Conservation (phyloP, 140 eudicot species). For the Stevia rebaudiana region DNA sequence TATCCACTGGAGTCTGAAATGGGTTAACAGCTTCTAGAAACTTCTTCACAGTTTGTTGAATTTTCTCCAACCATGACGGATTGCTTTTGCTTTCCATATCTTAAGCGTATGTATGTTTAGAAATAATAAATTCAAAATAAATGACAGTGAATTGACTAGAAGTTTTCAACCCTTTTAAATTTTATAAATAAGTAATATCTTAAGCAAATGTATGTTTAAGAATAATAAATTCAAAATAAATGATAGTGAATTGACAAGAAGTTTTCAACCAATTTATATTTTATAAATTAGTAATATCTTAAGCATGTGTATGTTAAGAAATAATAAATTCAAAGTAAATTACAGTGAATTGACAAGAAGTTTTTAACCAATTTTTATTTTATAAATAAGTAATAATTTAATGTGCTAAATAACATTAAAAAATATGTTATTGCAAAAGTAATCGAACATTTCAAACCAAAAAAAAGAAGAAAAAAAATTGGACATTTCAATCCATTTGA, state of each 20-base stretch:
- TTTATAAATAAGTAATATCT: too few species aligned
- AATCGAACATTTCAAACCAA: not conserved
- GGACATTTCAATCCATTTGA: not conserved
- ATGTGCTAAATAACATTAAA: not conserved
- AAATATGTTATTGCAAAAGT: not conserved
- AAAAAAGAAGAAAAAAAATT: too few species aligned
- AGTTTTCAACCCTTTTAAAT: too few species aligned
- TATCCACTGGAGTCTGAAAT: slow-evolving; percentile 79
- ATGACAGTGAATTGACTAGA: not conserved
- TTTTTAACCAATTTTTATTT: too few species aligned
- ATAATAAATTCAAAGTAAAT: not conserved
- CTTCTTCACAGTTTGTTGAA: slow-evolving; percentile 59
- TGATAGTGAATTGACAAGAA: not conserved
- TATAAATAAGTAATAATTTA: not conserved
- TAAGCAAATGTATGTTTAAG: slow-evolving; percentile 15
- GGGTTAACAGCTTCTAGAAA: slow-evolving; percentile 64
- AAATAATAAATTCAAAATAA: not conserved
- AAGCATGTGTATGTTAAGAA: slow-evolving; percentile 14
- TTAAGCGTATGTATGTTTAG: slow-evolving; percentile 23
- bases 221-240: not conserved
- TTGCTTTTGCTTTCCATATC: slow-evolving; percentile 53
- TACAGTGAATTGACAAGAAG: not conserved
- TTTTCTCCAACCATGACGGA: slow-evolving; percentile 88
- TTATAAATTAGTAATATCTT: too few species aligned
- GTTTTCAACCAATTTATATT: too few species aligned